Conservation (phyloP, 495 filamentous ascomycete genomes). For the Daldinia caldariorum region DNA sequence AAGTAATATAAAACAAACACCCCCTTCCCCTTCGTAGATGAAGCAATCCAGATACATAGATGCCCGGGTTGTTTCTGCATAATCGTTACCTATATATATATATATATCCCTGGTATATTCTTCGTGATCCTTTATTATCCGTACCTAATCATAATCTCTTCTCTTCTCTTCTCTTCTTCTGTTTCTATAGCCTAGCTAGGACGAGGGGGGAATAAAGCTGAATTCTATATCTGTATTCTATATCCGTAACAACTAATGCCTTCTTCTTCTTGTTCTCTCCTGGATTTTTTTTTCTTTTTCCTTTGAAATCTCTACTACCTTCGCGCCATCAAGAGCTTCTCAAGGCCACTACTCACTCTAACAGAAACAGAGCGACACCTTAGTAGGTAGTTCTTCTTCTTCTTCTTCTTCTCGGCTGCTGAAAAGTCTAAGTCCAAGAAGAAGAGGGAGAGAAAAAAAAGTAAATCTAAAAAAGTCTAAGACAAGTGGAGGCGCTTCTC, state of each 20-base stretch:
- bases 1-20: conserved; percentile 23
- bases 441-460: too few species aligned
- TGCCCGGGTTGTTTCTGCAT: neutral
- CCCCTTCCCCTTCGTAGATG: conserved; percentile 19
- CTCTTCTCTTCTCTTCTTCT: neutral
- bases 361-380: neutral
- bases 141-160: conserved; percentile 19
- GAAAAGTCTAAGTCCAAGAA: too few species aligned
- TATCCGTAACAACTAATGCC: conserved; percentile 4
- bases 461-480: neutral
- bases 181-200: neutral
- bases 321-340: neutral
- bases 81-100: too few species aligned
- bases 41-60: conserved; percentile 7
- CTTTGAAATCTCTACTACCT: neutral
- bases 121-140: conserved; percentile 12
- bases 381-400: neutral
- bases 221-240: conserved; percentile 25
- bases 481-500: conserved; percentile 40
- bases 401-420: too few species aligned
- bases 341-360: neutral
- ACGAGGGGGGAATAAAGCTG: neutral
- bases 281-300: neutral
- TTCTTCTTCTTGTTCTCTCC: neutral
- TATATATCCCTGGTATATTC: neutral